A percentile compares a stretch with the other conserved stretches of the same genome.
phyloP scores from a whole-genome alignment of 1,284 basidiomycete species.

The Tilletia caries region DNA sequence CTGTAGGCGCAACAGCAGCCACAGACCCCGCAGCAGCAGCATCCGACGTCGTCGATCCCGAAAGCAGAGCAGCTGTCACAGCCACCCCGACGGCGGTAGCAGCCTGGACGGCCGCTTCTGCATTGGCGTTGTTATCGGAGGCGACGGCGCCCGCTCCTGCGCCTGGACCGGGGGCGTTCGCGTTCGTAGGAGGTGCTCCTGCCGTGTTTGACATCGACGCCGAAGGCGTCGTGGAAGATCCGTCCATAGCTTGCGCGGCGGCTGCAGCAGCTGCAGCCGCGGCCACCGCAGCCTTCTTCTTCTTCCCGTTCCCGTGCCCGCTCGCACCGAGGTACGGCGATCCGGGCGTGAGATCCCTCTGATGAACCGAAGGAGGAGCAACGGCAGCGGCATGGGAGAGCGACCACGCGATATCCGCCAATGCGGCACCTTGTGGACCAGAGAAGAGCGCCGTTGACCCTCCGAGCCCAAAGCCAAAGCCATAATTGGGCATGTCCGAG shows the following conservation, averaged over 20 bases:
- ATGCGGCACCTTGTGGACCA: not conserved
- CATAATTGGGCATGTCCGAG: conserved; percentile 5
- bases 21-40: not conserved
- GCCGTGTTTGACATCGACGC: not conserved
- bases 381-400: not conserved
- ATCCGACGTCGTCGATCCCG: not conserved
- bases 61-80: not conserved
- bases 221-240: no score
- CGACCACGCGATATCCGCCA: conserved; percentile 6
- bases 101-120: not conserved
- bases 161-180: no score
- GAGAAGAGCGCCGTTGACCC: not conserved
- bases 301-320: conserved; percentile 27
- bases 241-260: conserved; percentile 18
- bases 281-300: conserved; percentile 30
- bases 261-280: conserved; percentile 31
- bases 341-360: not conserved
- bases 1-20: not conserved
- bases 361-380: not conserved
- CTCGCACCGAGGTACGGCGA: not conserved
- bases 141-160: no score
- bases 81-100: not conserved
- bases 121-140: no score
- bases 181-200: no score
- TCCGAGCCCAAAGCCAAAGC: not conserved